phyloP scores from a whole-genome alignment of 2,329 filamentous ascomycete species.

The Gliomastix tumulicola region DNA sequence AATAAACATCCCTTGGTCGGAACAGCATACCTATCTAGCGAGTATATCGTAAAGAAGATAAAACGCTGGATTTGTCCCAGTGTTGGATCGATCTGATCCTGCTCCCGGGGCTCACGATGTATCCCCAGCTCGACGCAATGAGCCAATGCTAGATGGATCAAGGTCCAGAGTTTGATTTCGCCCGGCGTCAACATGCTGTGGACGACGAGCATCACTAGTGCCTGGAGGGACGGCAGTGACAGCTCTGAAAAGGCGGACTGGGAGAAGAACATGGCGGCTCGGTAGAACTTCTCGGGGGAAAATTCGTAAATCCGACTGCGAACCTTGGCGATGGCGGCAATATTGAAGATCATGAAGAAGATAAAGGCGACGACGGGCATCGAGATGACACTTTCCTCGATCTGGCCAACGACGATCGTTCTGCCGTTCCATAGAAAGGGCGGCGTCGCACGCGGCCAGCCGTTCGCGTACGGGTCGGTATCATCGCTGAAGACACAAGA shows the following conservation, averaged over 20 bases:
- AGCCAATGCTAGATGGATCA: slow-evolving; percentile 24
- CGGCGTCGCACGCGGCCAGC: slow-evolving; percentile 10
- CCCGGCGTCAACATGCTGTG: slow-evolving; percentile 23
- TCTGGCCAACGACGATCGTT: neutral
- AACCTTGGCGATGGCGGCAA: slow-evolving; percentile 23
- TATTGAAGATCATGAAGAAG: slow-evolving; percentile 24
- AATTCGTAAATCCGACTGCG: slow-evolving; percentile 23
- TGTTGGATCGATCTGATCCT: slow-evolving; percentile 2
- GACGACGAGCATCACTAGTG: slow-evolving; percentile 17
- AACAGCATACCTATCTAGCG: slow-evolving; percentile 20
- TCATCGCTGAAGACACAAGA: slow-evolving; percentile 7
- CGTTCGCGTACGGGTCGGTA: slow-evolving; percentile 1
- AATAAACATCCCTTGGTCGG: neutral
- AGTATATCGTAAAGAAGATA: slow-evolving; percentile 25
- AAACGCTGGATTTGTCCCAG: slow-evolving; percentile 11
- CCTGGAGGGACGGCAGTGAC: slow-evolving; percentile 22
- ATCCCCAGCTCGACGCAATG: slow-evolving; percentile 28
- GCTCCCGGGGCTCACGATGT: slow-evolving; percentile 18
- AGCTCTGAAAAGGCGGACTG: slow-evolving; percentile 22
- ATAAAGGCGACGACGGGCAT: slow-evolving; percentile 19
- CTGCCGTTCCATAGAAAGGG: slow-evolving; percentile 13
- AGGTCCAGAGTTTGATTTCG: slow-evolving; percentile 25
- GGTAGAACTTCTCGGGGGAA: slow-evolving; percentile 22
- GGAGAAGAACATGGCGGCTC: slow-evolving; percentile 18
- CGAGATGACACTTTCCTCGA: neutral